Evolutionary conservation across 352 stramenopile species (phyloP).

Genomic region (Pythium angustatum): DNA sequence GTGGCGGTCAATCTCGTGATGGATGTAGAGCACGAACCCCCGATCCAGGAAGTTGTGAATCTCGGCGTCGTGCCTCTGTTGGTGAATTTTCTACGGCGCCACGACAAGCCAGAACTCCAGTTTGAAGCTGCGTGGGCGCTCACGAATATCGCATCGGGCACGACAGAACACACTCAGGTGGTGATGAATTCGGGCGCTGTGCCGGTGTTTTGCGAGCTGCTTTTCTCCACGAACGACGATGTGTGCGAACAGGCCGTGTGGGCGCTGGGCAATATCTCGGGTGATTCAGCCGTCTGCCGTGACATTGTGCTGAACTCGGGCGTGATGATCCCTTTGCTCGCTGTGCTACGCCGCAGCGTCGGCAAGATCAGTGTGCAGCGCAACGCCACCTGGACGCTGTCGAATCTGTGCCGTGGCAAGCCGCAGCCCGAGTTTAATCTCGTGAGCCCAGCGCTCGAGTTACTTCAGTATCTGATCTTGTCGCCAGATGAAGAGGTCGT

Average conservation of each 20-base stretch:
- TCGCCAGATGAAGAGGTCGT: constrained; percentile 97
- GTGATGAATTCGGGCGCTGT: constrained; percentile 98
- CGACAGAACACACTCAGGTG: constrained; percentile 96
- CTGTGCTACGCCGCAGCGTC: constrained; percentile 55
- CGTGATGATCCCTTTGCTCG: constrained; percentile 92
- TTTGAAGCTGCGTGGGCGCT: constrained; percentile 99
- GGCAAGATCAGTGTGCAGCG: constrained; percentile 96
- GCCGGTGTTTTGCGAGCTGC: constrained; percentile 95
- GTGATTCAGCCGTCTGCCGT: constrained; percentile 96
- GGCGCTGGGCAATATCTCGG: constrained; percentile 99
- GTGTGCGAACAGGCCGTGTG: constrained; percentile 97
- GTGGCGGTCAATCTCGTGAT: background rate
- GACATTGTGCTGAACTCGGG: constrained; percentile 95
- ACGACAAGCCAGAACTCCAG: constrained; percentile 93
- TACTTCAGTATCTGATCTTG: constrained; percentile 96
- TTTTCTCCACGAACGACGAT: constrained; percentile 97
- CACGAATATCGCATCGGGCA: constrained; percentile 99
- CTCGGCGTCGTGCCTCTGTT: constrained; percentile 96
- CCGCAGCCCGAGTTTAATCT: constrained; percentile 95
- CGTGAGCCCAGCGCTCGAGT: constrained; percentile 91
- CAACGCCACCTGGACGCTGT: constrained; percentile 99
- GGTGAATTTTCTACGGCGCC: constrained; percentile 94
- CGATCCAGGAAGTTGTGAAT: constrained; percentile 98
- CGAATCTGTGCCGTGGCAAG: constrained; percentile 97
- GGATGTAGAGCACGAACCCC: constrained; percentile 93